Percentiles rank a stretch among this genome's conserved stretches.
Conservation (phyloP, 345 rosid genomes). For the Bruguiera gymnorhiza region DNA sequence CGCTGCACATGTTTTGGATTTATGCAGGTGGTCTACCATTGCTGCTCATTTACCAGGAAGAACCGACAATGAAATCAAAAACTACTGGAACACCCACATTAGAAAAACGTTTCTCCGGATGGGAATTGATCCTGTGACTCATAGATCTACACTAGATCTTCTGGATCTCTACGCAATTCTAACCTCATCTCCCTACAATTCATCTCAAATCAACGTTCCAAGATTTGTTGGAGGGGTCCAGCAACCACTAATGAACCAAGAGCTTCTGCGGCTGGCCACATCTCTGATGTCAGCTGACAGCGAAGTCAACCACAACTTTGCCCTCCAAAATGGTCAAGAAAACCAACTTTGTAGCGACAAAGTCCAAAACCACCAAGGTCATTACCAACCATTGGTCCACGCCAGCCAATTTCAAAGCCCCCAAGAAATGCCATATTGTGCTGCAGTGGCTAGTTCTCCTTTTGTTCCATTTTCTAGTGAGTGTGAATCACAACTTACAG, state of each 20-base stretch:
- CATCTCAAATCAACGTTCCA: constrained; percentile 37
- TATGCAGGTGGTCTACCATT: constrained; percentile 70
- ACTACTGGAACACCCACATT: constrained; percentile 82
- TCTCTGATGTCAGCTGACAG: constrained; percentile 35
- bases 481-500: constrained; percentile 30
- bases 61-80: constrained; percentile 81
- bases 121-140: constrained; percentile 92
- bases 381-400: constrained; percentile 21
- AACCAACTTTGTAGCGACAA: constrained; percentile 31
- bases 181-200: constrained; percentile 41
- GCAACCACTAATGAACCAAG: constrained; percentile 30
- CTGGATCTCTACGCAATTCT: constrained; percentile 62
- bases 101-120: constrained; percentile 67
- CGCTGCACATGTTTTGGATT: no score
- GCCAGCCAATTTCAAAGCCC: constrained; percentile 28
- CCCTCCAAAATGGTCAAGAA: constrained; percentile 30
- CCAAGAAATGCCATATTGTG: constrained; percentile 37
- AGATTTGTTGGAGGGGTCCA: no score
- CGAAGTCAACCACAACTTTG: constrained; percentile 18
- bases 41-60: constrained; percentile 83
- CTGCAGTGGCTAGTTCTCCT: constrained; percentile 16
- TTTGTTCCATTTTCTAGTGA: constrained; percentile 31
- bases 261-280: constrained; percentile 40
- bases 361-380: constrained; percentile 27
- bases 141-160: constrained; percentile 65